Evolutionary conservation across 805 yeast species (phyloP), one percentile per base, ranked within the genome.

Genomic region (Hemisphaericaspora nanyangensis): DNA sequence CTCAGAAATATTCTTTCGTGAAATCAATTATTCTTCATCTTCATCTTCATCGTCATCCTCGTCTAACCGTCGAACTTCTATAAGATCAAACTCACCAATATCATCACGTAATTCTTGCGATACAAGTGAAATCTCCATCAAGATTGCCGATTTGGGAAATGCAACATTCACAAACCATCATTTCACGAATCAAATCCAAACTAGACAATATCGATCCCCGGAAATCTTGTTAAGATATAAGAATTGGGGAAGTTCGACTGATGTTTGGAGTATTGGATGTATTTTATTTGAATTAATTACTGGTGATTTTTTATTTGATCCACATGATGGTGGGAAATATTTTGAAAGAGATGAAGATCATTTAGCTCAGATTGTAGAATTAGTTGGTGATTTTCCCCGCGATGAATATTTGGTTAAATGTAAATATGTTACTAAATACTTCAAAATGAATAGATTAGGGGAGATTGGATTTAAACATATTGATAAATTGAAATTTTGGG

Each of bases 121-220:
- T 5, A 34, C 16, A 7, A 26, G 34, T 3, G 34, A 35, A 29
- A 49, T 64, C 8, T 46, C 54, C 1, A 54, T 91, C 29, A 91
- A 91, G 59, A 82, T 93, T 46, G 98, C 96, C 2, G 99, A 91
- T 60, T 70, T 89, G 42, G 97, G 97, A 28, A 89, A 90, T 56
- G 95, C 95, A 1, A 87, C 96, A 48, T 86, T 87, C 80, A 70
- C 75, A 5, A 74, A 79, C 54, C 77, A 77, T 36, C 96, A 89
- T 57, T 87, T 84, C 61, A 85, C 96, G 4, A 79, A 87, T 58
- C 90, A 87, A 46, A 86, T 89, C 45, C 96, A 89, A 61, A 89
- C 97, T 1, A 72, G 97, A 33, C 96, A 89, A 58, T 89, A 89
- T 60, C 72, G 99, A 32, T 78, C 96, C 0, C 98, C 98, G 1